phyloP scores from a whole-genome alignment of 1,284 basidiomycete genomes.

The Pseudozyma hubeiensis region DNA sequence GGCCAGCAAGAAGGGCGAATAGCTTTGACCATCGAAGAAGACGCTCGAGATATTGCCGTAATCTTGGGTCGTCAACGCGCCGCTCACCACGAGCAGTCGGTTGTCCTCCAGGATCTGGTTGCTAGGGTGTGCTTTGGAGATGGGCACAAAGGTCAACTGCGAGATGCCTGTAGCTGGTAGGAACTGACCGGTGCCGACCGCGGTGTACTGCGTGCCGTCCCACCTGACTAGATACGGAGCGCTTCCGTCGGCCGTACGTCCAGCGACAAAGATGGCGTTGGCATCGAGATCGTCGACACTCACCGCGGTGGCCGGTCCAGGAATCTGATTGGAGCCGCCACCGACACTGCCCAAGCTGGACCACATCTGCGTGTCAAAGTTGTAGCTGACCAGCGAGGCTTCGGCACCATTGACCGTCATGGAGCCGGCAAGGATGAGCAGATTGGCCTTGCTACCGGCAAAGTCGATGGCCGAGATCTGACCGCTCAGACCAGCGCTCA shows the following conservation, averaged over 20 bases:
- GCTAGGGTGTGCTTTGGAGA: slow-evolving; percentile 76
- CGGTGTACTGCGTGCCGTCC: slow-evolving; percentile 51
- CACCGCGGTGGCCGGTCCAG: slow-evolving; percentile 89
- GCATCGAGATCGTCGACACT: slow-evolving; percentile 83
- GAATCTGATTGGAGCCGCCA: slow-evolving; percentile 74
- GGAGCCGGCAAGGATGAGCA: slow-evolving; percentile 73
- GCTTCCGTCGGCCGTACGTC: slow-evolving; percentile 70
- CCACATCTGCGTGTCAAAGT: slow-evolving; percentile 75
- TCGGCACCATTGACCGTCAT: slow-evolving; percentile 76
- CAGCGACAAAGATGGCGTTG: slow-evolving; percentile 89
- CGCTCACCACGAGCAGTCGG: slow-evolving; percentile 90
- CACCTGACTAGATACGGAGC: slow-evolving; percentile 56
- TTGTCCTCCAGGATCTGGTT: slow-evolving; percentile 83
- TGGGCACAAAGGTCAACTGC: slow-evolving; percentile 89
- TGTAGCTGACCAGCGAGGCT: slow-evolving; percentile 79
- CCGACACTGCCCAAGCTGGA: slow-evolving; percentile 79
- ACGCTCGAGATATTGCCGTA: slow-evolving; percentile 79
- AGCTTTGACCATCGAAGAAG: slow-evolving; percentile 84
- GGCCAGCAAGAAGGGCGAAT: slow-evolving; percentile 86
- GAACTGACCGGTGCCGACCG: slow-evolving; percentile 45
- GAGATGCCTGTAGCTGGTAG: slow-evolving; percentile 78
- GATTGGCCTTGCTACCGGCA: slow-evolving; percentile 70
- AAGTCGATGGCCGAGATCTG: slow-evolving; percentile 83
- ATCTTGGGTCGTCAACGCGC: slow-evolving; percentile 75
- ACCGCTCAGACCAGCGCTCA: slow-evolving; percentile 85